Conservation (phyloP, 345 rosid genomes). For the Clarkia xantiana region DNA sequence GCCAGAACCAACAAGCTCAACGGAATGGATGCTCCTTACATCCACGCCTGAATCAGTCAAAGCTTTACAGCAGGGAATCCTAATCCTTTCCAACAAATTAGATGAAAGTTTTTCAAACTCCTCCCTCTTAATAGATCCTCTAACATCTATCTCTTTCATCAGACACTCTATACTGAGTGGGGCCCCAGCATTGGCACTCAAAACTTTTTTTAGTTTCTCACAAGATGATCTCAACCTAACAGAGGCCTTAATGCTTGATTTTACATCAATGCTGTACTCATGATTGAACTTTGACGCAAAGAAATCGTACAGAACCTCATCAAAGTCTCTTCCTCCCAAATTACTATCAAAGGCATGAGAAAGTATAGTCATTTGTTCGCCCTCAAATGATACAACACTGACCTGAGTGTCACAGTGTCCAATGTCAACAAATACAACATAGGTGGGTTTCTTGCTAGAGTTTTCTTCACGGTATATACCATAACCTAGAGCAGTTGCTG, state of each 20-base stretch:
- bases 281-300: constrained; percentile 76
- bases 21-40: constrained; percentile 28
- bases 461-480: constrained; percentile 62
- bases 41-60: constrained; percentile 29
- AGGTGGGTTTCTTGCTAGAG: constrained; percentile 23
- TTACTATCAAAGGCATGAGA: constrained; percentile 67
- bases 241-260: constrained; percentile 34
- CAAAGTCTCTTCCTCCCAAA: constrained; percentile 86
- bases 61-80: constrained; percentile 32
- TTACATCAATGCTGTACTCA: constrained; percentile 41
- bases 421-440: constrained; percentile 40
- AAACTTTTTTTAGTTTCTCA: constrained; percentile 73
- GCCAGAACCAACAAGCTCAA: constrained; percentile 54
- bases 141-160: constrained; percentile 57
- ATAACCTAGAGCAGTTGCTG: constrained; percentile 52
- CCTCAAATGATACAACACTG: constrained; percentile 41
- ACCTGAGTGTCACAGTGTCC: constrained; percentile 55
- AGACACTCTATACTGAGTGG: constrained; percentile 46
- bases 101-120: constrained; percentile 73
- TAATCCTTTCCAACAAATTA: constrained; percentile 59
- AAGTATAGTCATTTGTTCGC: constrained; percentile 66
- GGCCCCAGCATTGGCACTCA: constrained; percentile 80
- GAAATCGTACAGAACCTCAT: constrained; percentile 40
- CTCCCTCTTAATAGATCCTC: constrained; percentile 77
- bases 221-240: constrained; percentile 42